phyloP scores from a whole-genome alignment of 352 stramenopile species.

The Paralagenidium karlingii region DNA sequence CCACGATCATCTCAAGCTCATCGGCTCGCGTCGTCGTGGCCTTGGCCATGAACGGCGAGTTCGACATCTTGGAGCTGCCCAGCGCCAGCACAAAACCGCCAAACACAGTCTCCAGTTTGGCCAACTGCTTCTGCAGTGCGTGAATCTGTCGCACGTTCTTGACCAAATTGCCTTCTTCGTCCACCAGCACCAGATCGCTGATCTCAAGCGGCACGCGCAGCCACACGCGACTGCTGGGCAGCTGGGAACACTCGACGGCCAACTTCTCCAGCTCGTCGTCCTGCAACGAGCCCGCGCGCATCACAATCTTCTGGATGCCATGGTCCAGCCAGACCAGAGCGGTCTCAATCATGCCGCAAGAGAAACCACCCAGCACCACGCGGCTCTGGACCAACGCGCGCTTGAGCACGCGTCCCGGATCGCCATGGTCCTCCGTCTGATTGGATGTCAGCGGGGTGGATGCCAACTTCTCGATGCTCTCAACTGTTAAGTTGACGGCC shows the following conservation, averaged over 20 bases:
- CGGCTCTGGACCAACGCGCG: slow-evolving; percentile 24
- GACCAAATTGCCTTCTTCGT: slow-evolving; percentile 11
- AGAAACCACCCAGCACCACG: slow-evolving; percentile 48
- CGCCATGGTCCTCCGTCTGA: too few relatives aligned
- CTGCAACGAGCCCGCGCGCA: not conserved
- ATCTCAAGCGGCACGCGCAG: slow-evolving; percentile 35
- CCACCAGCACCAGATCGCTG: slow-evolving; percentile 11
- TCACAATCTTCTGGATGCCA: not conserved
- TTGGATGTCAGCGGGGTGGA: too few relatives aligned
- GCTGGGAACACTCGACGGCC: slow-evolving; percentile 39
- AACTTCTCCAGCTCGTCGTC: slow-evolving; percentile 33
- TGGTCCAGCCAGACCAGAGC: slow-evolving; percentile 31
- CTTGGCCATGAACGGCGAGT: too few relatives aligned
- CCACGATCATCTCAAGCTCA: not conserved
- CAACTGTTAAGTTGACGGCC: too few relatives aligned
- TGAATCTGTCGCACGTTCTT: slow-evolving; percentile 5
- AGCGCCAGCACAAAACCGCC: too few relatives aligned
- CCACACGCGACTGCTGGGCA: slow-evolving; percentile 46
- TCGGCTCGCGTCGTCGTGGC: not conserved
- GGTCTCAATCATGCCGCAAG: slow-evolving; percentile 30
- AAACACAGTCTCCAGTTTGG: slow-evolving; percentile 12
- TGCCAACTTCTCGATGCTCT: too few relatives aligned
- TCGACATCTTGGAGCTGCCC: too few relatives aligned
- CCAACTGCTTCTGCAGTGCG: slow-evolving; percentile 10
- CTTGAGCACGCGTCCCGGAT: slow-evolving; percentile 25